phyloP scores from a whole-genome alignment of 1,139 yeast species.

The Pichia sp. region DNA sequence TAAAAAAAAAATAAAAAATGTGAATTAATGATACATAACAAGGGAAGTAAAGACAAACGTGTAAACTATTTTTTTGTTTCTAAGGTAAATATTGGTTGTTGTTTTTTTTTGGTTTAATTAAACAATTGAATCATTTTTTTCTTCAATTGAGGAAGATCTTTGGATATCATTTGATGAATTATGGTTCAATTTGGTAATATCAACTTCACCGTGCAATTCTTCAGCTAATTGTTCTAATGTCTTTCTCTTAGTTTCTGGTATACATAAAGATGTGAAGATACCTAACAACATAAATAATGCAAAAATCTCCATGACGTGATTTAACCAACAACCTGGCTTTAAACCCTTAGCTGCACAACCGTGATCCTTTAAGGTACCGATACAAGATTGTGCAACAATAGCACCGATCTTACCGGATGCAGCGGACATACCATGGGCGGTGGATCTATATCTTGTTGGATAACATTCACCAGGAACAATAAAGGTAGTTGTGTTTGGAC shows the following conservation, averaged over 20 bases:
- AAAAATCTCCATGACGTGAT: slow-evolving; percentile 88
- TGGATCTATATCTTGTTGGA: slow-evolving; percentile 97
- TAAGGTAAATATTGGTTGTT: not conserved
- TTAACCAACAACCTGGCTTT: slow-evolving; percentile 66
- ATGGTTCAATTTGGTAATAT: slow-evolving; percentile 25
- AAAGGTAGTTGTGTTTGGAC: slow-evolving; percentile 95
- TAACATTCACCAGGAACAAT: slow-evolving; percentile 92
- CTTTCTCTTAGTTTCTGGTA: slow-evolving; percentile 88
- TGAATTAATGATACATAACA: not conserved
- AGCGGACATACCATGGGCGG: slow-evolving; percentile 97
- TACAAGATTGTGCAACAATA: slow-evolving; percentile 85
- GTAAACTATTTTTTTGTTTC: not conserved
- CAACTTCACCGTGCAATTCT: slow-evolving; percentile 71
- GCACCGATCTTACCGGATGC: slow-evolving; percentile 97
- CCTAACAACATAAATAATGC: slow-evolving; percentile 87
- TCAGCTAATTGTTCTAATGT: slow-evolving; percentile 78
- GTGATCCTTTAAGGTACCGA: slow-evolving; percentile 80
- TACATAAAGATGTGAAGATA: slow-evolving; percentile 51
- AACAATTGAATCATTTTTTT: slow-evolving; percentile 6
- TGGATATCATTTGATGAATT: not conserved
- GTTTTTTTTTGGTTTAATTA: not conserved
- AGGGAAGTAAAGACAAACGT: not conserved
- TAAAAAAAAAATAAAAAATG: not conserved
- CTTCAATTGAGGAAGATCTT: slow-evolving; percentile 5
- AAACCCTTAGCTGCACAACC: slow-evolving; percentile 50